Evolutionary conservation across 163 green algal species (phyloP).

Genomic region (Prototheca wickerhamii): DNA sequence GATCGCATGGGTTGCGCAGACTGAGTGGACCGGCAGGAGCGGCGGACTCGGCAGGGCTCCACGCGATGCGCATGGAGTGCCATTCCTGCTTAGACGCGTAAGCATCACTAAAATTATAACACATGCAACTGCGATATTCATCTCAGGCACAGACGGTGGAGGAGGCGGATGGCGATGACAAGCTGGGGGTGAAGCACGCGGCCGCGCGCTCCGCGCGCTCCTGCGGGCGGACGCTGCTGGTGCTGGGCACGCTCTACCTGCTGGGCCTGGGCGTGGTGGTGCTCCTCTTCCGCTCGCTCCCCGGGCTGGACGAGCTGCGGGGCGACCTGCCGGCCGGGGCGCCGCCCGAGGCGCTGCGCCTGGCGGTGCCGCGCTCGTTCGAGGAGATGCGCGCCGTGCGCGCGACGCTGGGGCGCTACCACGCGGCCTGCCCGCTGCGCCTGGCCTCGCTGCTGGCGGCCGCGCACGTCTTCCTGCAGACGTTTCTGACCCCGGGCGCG

Average conservation of each 20-base stretch:
- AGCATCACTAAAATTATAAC: too few relatives aligned
- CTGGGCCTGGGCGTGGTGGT: slow-evolving; percentile 13
- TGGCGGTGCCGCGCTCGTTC: slow-evolving; percentile 26
- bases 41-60: too few relatives aligned
- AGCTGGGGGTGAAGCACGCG: too few relatives aligned
- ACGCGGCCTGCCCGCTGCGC: slow-evolving; percentile 10
- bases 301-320: slow-evolving; percentile 10
- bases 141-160: too few relatives aligned
- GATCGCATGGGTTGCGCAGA: too few relatives aligned
- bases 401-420: slow-evolving; percentile 27
- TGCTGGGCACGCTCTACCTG: slow-evolving; percentile 19
- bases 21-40: too few relatives aligned
- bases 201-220: too few relatives aligned
- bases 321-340: not conserved
- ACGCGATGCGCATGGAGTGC: too few relatives aligned
- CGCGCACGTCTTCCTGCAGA: slow-evolving; percentile 33
- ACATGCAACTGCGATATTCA: too few relatives aligned
- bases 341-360: slow-evolving; percentile 3
- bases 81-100: too few relatives aligned
- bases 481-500: slow-evolving; percentile 32
- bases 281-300: slow-evolving; percentile 15
- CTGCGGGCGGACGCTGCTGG: slow-evolving; percentile 13
- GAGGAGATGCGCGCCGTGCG: slow-evolving; percentile 25
- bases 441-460: slow-evolving; percentile 18
- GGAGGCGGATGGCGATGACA: too few relatives aligned